These are phyloP conservation scores for Cadophora malorum DNA, from an alignment of 2,329 filamentous ascomycete genomes.

Conservation along the genomic window DNA sequence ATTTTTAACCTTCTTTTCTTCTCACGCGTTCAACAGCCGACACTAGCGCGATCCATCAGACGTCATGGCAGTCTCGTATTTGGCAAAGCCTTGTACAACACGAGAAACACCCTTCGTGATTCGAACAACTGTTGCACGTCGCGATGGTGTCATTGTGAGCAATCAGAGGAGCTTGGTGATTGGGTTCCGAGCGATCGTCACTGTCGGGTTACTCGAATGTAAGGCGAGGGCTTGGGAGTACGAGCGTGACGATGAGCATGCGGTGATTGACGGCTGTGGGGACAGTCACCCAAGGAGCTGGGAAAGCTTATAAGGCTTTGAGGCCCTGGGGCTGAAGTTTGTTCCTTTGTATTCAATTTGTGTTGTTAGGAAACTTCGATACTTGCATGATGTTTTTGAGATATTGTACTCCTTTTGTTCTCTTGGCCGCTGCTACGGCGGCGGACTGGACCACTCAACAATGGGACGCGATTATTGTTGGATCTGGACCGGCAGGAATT, in stretches of 20 bases:
- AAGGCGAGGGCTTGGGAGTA: no score
- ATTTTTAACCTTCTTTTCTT: neutral
- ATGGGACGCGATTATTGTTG: constrained; percentile 52
- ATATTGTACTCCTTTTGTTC: neutral
- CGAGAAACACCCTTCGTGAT: neutral
- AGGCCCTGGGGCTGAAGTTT: neutral
- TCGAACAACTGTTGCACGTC: neutral
- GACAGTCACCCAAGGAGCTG: neutral
- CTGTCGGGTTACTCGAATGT: neutral
- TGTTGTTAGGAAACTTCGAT: neutral
- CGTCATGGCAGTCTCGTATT: constrained; percentile 15
- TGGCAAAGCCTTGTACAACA: neutral
- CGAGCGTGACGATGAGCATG: neutral
- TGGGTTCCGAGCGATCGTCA: neutral
- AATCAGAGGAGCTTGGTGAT: neutral
- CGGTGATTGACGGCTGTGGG: neutral
- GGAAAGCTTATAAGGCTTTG: neutral
- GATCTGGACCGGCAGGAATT: constrained; percentile 59
- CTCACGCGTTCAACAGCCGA: neutral
- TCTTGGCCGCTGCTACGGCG: neutral
- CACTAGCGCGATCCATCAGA: neutral
- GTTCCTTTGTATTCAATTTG: neutral
- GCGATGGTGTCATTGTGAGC: neutral
- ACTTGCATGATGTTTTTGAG: neutral
- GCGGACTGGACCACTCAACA: constrained; percentile 26